Conservation (phyloP, 2,329 filamentous ascomycete genomes). For the Gaeumannomyces sp. region DNA sequence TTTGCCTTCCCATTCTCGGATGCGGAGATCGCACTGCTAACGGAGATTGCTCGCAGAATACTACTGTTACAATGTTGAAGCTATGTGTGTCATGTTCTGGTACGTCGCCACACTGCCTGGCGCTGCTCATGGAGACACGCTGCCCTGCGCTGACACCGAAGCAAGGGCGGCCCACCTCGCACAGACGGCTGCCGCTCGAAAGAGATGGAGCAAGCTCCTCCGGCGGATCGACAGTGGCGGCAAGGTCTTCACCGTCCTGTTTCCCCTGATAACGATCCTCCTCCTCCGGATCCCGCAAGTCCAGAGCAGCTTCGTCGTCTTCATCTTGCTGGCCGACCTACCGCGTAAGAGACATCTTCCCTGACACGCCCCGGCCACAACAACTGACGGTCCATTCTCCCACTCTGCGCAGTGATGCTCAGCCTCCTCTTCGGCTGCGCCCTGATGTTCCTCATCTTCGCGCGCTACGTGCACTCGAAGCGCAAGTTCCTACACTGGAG, state of each 20-base stretch:
- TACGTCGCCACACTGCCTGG: not conserved
- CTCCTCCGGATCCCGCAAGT: conserved; percentile 15
- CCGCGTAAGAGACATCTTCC: conserved; percentile 16
- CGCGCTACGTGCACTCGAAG: conserved; percentile 18
- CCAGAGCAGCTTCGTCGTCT: conserved; percentile 13
- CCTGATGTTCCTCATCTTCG: conserved; percentile 20
- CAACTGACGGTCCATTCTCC: not conserved
- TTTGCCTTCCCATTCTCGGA: not conserved
- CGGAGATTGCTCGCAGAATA: not conserved
- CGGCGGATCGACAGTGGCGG: conserved; percentile 17
- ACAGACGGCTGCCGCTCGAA: conserved; percentile 12
- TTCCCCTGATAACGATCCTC: conserved; percentile 18
- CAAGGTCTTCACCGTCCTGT: conserved; percentile 16
- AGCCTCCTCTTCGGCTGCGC: conserved; percentile 19
- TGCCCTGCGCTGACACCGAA: not conserved
- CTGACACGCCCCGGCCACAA: not conserved
- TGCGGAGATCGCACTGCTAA: not conserved
- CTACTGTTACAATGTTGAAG: conserved; percentile 5
- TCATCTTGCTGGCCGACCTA: conserved; percentile 18
- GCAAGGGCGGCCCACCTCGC: conserved; percentile 17
- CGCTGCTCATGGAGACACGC: no score
- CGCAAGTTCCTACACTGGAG: conserved; percentile 21
- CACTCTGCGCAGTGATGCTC: conserved; percentile 15
- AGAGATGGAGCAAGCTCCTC: conserved; percentile 12
- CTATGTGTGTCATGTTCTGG: conserved; percentile 3